Percentiles rank a stretch among this genome's conserved stretches.
Conservation (phyloP, 371 early-diverging fungal genomes). For the Conidiobolus incongruus region DNA sequence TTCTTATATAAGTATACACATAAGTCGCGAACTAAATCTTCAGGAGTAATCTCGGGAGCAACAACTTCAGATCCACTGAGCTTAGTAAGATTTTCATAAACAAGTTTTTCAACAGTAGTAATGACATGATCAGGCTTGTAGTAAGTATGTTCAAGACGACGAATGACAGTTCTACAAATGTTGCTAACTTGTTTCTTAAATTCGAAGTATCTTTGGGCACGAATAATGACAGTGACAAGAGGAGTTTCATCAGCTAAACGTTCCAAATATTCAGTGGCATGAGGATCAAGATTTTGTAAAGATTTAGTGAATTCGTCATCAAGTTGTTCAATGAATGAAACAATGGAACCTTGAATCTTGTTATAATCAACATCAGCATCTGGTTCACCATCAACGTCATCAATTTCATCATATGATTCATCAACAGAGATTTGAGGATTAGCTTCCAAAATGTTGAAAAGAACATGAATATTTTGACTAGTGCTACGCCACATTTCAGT, state of each 20-base stretch:
- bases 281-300: slow-evolving; percentile 87
- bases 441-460: slow-evolving; percentile 50
- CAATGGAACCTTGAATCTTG: slow-evolving; percentile 61
- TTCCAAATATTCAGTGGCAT: slow-evolving; percentile 86
- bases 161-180: slow-evolving; percentile 49
- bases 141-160: slow-evolving; percentile 87
- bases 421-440: slow-evolving; percentile 27
- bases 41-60: slow-evolving; percentile 17
- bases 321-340: slow-evolving; percentile 75
- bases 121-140: slow-evolving; percentile 53
- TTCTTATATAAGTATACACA: slow-evolving; percentile 80
- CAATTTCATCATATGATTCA: slow-evolving; percentile 38
- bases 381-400: slow-evolving; percentile 43
- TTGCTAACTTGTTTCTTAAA: slow-evolving; percentile 26
- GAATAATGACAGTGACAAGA: slow-evolving; percentile 71
- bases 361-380: slow-evolving; percentile 14
- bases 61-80: slow-evolving; percentile 1
- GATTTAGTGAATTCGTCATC: slow-evolving; percentile 93
- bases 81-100: slow-evolving; percentile 13
- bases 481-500: slow-evolving; percentile 60
- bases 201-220: slow-evolving; percentile 62
- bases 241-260: slow-evolving; percentile 75
- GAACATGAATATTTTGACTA: slow-evolving; percentile 36
- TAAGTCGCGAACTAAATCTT: slow-evolving; percentile 42
- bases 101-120: slow-evolving; percentile 17